A percentile compares a stretch with the other conserved stretches of the same genome.
These are phyloP conservation scores for Castanopsis chinensis DNA, from an alignment of 306 rosid species.

Conservation along the genomic window DNA sequence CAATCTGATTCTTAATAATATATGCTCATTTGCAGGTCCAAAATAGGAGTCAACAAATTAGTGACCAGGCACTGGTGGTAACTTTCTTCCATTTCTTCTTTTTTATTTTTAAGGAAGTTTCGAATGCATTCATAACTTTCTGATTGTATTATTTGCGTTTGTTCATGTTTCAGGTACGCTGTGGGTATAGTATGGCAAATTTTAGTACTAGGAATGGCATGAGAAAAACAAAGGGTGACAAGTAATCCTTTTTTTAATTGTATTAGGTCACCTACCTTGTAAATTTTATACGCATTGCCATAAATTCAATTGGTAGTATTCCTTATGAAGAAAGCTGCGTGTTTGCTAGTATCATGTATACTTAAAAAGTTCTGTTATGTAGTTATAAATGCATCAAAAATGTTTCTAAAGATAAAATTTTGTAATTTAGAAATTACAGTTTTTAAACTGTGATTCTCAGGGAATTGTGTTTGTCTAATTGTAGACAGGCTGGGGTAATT, in stretches of 20 bases:
- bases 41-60: slow-evolving; percentile 70
- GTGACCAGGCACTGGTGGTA: slow-evolving; percentile 65
- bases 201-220: slow-evolving; percentile 88
- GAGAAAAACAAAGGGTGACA: slow-evolving; percentile 90
- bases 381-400: neutral
- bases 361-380: neutral
- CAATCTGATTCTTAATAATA: neutral
- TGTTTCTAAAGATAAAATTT: neutral
- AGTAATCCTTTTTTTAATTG: slow-evolving; percentile 36
- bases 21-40: slow-evolving; percentile 52
- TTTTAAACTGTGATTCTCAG: no score
- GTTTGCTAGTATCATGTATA: neutral
- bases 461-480: no score
- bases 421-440: no score
- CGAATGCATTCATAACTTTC: neutral
- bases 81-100: neutral
- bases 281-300: no score
- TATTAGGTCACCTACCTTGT: neutral
- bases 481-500: neutral
- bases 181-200: slow-evolving; percentile 92
- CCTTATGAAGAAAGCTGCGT: neutral
- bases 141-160: neutral
- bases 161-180: slow-evolving; percentile 54
- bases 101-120: neutral
- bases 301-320: neutral